Evolutionary conservation across 768 basidiomycete genomes (phyloP).

Genomic region (Auricularia sp.): DNA sequence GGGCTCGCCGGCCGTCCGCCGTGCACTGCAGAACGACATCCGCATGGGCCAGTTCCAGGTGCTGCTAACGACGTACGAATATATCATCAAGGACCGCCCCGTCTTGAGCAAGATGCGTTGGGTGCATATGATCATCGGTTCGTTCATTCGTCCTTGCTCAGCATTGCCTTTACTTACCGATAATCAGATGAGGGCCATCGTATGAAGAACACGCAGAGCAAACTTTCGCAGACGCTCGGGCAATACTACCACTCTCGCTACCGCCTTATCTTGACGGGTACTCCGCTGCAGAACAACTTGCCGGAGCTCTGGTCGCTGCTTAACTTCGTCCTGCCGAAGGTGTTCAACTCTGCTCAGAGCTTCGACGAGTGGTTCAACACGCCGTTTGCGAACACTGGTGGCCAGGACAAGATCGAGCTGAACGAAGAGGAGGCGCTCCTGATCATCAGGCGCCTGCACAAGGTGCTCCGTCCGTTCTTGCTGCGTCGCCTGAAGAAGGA

Average conservation of each 20-base stretch:
- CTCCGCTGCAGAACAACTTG: conserved; percentile 93
- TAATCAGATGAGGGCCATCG: conserved; percentile 84
- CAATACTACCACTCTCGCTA: conserved; percentile 89
- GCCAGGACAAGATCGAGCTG: conserved; percentile 94
- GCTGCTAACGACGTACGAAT: conserved; percentile 89
- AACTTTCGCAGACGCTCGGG: conserved; percentile 81
- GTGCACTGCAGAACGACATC: conserved; percentile 66
- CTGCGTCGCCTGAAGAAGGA: conserved; percentile 90
- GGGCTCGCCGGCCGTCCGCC: conserved; percentile 78
- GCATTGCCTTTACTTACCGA: neutral
- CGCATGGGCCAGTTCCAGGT: conserved; percentile 83
- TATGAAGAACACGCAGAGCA: conserved; percentile 92
- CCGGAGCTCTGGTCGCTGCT: conserved; percentile 92
- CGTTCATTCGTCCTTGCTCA: conserved; percentile 12
- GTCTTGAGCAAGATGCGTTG: conserved; percentile 84
- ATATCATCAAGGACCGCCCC: conserved; percentile 95
- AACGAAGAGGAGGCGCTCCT: conserved; percentile 99
- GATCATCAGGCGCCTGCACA: conserved; percentile 92
- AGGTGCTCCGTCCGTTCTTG: conserved; percentile 91
- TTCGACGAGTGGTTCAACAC: conserved; percentile 99
- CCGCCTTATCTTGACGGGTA: conserved; percentile 90
- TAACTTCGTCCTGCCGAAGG: conserved; percentile 88
- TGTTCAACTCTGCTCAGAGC: conserved; percentile 98
- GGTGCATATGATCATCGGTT: conserved; percentile 96
- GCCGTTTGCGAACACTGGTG: conserved; percentile 96